Evolutionary conservation across 2,329 filamentous ascomycete genomes (phyloP), one percentile per base, ranked within the genome.

Genomic region (Hypomyces rosellus): DNA sequence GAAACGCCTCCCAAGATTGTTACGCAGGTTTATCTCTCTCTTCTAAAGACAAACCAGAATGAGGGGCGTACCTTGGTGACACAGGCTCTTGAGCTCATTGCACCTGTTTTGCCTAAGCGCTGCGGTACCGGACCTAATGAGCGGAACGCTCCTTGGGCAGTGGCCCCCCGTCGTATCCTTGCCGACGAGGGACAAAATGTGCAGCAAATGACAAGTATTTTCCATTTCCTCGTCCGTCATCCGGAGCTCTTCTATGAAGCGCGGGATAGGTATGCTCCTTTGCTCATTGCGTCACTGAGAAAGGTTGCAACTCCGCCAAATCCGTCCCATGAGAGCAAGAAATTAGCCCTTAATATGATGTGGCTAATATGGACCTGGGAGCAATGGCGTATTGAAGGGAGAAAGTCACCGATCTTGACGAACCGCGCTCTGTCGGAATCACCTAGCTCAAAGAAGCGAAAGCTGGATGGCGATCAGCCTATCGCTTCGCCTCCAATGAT

Each of bases 1-100:
- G 95, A 99, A 60, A 97, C 93, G 0, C 95, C 93, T 0, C 80
- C 88, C 12, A 99, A 97, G 77, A 97, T 99, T 50, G 90, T 93
- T 3, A 87, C 88, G 16, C 92, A 97, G 66, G 91, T 99, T 18
- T 99, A 99, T 64, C 85, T 93, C 56, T 90, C 90, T 2, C 76
- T 99, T 14, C 73, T 99, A 20, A 88, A 89, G 67, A 91, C 92
- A 1, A 95, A 95, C 63, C 92, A 97, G 65, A 95, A 95, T 52
- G 93, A 99, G 70, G 93, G 92, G 16, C 84, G 92, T 50, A 84
- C 89, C 12, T 73, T 99, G 50, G 92, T 99, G 14, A 95, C 90
- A 39, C 95, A 99, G 65, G 92, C 92, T 5, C 74, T 99, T 41
- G 93, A 99, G 67, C 79, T 99, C 37, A 85, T 99, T 62, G 91